Evolutionary conservation across 192 early-diverging fungal species (phyloP), one percentile per base, ranked within the genome.

Genomic region (Phycomyces blakesleeanus): DNA sequence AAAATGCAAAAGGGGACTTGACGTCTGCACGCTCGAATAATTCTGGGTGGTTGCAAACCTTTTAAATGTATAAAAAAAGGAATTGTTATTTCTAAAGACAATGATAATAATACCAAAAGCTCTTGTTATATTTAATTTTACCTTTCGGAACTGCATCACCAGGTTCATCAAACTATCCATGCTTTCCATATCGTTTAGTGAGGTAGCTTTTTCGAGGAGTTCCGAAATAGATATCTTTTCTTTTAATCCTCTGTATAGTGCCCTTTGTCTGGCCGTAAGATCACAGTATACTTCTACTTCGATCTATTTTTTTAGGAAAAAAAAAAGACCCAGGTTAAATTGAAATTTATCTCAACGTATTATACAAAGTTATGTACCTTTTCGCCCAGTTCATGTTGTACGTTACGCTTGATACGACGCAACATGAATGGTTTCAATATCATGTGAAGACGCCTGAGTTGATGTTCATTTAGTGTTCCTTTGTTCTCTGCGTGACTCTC

Each of bases 381-480:
- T 53, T 94, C 91, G 58, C 91, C 92, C 25, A 94, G 77, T 75
- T 94, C 93, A 58, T 91, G 85, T 72, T 93, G 92, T 21, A 94
- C 92, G 66, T 94, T 93, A 20, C 87, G 82, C 78, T 94, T 94
- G 73, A 93, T 83, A 61, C 93, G 87, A 29, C 93, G 83, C 60
- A 96, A 79, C 93, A 96, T 93, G 69, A 96, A 96, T n/a, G 93
- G 93, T 63, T 93, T 93, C 38, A 96, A 79, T 59, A 96, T 94
- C 87, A 93, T 91, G 55, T 96, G 92, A 52, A 96, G 71, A 26
- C 91, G 82, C 47, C 83, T 78, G 16, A 96, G 76, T 70, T 96
- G 93, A 54, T 93, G 88, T 69, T 90, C 84, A 60, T 96, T 93
- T 24, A 94, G 76, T 5, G 82, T 78, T 0, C 84, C 84, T 50